phyloP scores from a whole-genome alignment of 148 eudicot species.

The Dysphania ambrosioides region DNA sequence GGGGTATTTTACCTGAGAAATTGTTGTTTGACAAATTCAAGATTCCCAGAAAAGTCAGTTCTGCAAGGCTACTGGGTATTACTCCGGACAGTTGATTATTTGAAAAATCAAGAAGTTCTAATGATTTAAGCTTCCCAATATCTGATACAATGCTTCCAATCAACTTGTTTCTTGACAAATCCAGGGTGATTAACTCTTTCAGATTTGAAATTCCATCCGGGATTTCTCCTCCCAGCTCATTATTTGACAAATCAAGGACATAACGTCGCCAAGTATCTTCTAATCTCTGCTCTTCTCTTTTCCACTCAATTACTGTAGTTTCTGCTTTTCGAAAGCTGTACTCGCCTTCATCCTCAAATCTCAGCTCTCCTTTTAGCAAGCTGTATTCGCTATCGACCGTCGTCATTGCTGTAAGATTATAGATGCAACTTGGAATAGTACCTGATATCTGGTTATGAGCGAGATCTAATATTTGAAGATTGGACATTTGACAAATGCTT shows the following conservation, averaged over 20 bases:
- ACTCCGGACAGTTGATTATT: constrained; percentile 6
- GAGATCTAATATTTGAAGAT: constrained; percentile 22
- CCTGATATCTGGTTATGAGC: constrained; percentile 17
- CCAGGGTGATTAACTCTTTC: background rate
- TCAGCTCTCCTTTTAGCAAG: too few relatives aligned
- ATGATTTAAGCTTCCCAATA: constrained; percentile 11
- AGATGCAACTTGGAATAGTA: constrained; percentile 13
- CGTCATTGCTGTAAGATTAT: constrained; percentile 12
- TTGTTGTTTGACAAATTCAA: too few relatives aligned
- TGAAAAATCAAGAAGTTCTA: constrained; percentile 22
- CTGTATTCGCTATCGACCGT: too few relatives aligned
- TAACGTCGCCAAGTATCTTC: background rate
- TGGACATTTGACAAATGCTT: constrained; percentile 12
- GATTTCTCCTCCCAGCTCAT: constrained; percentile 1
- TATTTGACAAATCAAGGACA: constrained; percentile 5
- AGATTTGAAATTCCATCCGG: constrained; percentile 17
- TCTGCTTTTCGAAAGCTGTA: background rate
- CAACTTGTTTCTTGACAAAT: constrained; percentile 22
- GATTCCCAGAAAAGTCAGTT: background rate
- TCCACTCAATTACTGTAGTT: constrained; percentile 10
- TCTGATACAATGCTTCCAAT: constrained; percentile 2
- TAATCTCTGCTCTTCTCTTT: constrained; percentile 10
- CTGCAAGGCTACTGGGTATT: constrained; percentile 16
- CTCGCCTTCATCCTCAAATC: too few relatives aligned
- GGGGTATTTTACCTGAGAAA: constrained; percentile 11